A percentile compares a stretch with the other conserved stretches of the same genome.
phyloP scores from a whole-genome alignment of 805 yeast genomes.

The Candida nanaspora region DNA sequence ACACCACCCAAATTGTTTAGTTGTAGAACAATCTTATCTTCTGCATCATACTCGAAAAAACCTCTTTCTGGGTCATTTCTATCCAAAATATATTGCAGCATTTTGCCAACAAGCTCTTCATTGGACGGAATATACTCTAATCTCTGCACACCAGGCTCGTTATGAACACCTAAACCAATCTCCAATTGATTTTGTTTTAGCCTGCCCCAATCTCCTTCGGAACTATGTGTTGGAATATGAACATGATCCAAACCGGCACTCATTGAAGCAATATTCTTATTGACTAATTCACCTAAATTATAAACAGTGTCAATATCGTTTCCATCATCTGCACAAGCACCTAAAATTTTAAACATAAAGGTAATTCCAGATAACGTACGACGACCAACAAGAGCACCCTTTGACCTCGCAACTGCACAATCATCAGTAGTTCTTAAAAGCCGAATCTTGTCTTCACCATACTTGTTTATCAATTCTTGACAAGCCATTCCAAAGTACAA shows the following conservation, averaged over 20 bases:
- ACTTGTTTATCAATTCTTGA: conserved; percentile 26
- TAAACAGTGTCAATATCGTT: conserved; percentile 20
- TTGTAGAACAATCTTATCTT: conserved; percentile 24
- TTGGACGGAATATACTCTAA: conserved; percentile 24
- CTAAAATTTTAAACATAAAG: conserved; percentile 24
- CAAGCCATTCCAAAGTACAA: conserved; percentile 34
- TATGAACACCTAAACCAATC: conserved; percentile 32
- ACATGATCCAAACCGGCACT: conserved; percentile 32
- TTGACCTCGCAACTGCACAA: conserved; percentile 26
- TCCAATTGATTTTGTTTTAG: conserved; percentile 25
- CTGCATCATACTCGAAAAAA: conserved; percentile 21
- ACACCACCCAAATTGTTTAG: conserved; percentile 33
- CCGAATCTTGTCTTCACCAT: conserved; percentile 24
- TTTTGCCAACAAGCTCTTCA: conserved; percentile 22
- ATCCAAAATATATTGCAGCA: conserved; percentile 23
- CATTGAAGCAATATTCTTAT: conserved; percentile 24
- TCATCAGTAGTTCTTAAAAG: conserved; percentile 27
- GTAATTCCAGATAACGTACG: conserved; percentile 30
- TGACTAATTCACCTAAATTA: conserved; percentile 22
- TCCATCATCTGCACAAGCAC: conserved; percentile 24
- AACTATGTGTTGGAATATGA: conserved; percentile 28
- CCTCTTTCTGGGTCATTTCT: conserved; percentile 22
- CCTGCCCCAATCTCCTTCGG: conserved; percentile 16
- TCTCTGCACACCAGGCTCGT: conserved; percentile 31
- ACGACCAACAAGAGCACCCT: conserved; percentile 28